Evolutionary conservation across 345 rosid genomes (phyloP).

Genomic region (Physaria fendleri): DNA sequence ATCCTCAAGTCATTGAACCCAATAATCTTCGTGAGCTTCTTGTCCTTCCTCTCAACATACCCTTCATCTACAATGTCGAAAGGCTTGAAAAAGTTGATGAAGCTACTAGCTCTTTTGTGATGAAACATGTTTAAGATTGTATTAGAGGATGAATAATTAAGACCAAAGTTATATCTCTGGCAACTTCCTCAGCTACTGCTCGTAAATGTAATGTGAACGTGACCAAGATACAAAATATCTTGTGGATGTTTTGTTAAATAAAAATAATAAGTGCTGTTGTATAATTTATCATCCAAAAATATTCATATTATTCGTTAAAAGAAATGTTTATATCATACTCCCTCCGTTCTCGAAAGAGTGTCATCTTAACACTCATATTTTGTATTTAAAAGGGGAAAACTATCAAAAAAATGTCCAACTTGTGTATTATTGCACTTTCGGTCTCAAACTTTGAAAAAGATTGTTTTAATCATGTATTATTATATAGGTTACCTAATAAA

Average conservation of each 20-base stretch:
- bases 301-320: too few relatives aligned
- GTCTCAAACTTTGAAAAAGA: too few relatives aligned
- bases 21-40: constrained; percentile 3
- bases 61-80: neutral
- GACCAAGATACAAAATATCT: neutral
- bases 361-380: too few relatives aligned
- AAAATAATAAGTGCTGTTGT: too few relatives aligned
- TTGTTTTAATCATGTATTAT: too few relatives aligned
- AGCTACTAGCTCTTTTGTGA: neutral
- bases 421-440: too few relatives aligned
- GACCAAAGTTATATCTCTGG: neutral
- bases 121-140: neutral
- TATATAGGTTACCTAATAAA: too few relatives aligned
- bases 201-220: neutral
- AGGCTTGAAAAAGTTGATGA: neutral
- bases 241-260: neutral
- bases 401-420: too few relatives aligned
- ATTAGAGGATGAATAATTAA: neutral
- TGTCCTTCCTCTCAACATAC: neutral
- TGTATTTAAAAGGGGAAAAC: too few relatives aligned
- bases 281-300: too few relatives aligned
- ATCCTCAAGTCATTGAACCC: neutral
- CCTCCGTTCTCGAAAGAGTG: too few relatives aligned
- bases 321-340: too few relatives aligned
- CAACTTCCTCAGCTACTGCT: neutral